Conservation (phyloP, 345 rosid species). For the Salix exigua region DNA sequence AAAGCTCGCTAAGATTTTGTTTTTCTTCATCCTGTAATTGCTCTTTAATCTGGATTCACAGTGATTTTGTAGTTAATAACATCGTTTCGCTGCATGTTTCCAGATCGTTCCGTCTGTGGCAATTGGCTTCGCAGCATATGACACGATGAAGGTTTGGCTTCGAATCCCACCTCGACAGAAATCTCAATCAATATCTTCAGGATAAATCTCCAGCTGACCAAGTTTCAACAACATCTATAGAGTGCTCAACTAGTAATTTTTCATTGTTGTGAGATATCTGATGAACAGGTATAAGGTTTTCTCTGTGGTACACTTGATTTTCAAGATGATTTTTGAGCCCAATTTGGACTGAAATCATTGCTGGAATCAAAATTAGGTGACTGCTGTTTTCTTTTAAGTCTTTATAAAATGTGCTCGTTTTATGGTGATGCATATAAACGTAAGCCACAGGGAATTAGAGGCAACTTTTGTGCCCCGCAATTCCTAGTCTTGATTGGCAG, state of each 20-base stretch:
- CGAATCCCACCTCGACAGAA: slow-evolving; percentile 76
- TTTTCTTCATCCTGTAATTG: background rate
- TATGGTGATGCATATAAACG: background rate
- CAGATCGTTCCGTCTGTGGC: slow-evolving; percentile 98
- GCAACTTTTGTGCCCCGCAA: too few relatives aligned
- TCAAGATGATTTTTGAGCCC: too few relatives aligned
- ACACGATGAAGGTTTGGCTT: slow-evolving; percentile 83
- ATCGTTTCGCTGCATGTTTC: slow-evolving; percentile 2
- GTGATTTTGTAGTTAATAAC: background rate
- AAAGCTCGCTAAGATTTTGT: background rate
- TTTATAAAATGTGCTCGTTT: too few relatives aligned
- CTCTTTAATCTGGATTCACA: background rate
- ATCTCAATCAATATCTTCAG: slow-evolving; percentile 26
- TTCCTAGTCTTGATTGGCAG: background rate
- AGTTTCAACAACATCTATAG: too few relatives aligned
- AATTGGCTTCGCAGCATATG: slow-evolving; percentile 85
- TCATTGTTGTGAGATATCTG: background rate
- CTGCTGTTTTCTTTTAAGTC: background rate
- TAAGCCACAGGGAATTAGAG: background rate
- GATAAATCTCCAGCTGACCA: slow-evolving; percentile 12
- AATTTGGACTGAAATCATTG: too few relatives aligned
- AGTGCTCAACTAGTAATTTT: background rate
- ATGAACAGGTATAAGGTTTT: background rate
- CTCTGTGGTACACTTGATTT: too few relatives aligned
- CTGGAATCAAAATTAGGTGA: too few relatives aligned